Conservation (phyloP, 1,139 yeast species). For the Geotrichum klebahnii region DNA sequence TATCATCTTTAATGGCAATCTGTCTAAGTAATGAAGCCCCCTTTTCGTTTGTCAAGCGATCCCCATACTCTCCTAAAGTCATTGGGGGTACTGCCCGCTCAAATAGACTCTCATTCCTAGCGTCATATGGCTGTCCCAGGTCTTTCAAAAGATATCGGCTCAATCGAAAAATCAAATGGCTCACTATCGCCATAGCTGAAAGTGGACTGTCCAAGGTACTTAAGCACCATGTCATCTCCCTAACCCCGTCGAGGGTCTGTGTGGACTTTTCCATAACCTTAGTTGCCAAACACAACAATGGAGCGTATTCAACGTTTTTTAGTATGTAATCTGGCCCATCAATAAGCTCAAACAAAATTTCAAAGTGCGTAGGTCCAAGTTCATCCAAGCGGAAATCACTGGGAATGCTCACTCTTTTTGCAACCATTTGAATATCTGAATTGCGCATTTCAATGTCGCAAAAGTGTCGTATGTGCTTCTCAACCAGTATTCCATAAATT, state of each 20-base stretch:
- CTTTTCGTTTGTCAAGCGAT: background rate
- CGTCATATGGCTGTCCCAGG: constrained; percentile 4
- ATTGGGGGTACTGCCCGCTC: constrained; percentile 9
- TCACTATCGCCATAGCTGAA: constrained; percentile 8
- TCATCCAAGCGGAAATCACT: background rate
- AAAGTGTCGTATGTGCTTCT: constrained; percentile 3
- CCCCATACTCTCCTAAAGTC: constrained; percentile 7
- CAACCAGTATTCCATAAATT: background rate
- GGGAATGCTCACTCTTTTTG: constrained; percentile 7
- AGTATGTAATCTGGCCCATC: constrained; percentile 15
- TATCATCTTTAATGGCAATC: constrained; percentile 1
- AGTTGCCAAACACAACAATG: constrained; percentile 11
- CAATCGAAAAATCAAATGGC: constrained; percentile 11
- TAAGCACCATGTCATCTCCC: constrained; percentile 5
- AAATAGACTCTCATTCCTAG: background rate
- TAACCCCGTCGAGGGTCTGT: constrained; percentile 11
- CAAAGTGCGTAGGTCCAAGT: background rate
- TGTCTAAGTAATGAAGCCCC: background rate
- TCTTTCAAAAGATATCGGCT: constrained; percentile 1
- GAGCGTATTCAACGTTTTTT: constrained; percentile 8
- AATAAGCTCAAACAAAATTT: constrained; percentile 16
- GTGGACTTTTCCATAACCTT: constrained; percentile 10
- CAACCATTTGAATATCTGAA: background rate
- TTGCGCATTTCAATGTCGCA: constrained; percentile 1
- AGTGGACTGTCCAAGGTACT: constrained; percentile 9